These are phyloP conservation scores for Neoscytalidium dimidiatum DNA, from an alignment of 2,329 filamentous ascomycete genomes.

Conservation along the genomic window DNA sequence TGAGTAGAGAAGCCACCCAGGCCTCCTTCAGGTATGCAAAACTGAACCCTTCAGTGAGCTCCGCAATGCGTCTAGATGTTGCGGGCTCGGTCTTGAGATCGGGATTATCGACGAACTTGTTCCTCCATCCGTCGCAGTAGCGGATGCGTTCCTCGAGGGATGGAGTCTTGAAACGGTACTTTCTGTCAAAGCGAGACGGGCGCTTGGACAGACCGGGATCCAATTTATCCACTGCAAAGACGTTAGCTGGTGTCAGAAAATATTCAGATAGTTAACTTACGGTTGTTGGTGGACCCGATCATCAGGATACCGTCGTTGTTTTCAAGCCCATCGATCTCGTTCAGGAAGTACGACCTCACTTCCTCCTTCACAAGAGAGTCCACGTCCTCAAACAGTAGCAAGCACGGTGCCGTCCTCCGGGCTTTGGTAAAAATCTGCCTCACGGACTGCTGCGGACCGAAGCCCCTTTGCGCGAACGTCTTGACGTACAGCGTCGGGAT, in stretches of 20 bases:
- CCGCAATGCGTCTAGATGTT: slow-evolving; percentile 35
- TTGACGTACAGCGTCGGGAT: slow-evolving; percentile 61
- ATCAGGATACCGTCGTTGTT: slow-evolving; percentile 73
- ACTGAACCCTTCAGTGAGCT: slow-evolving; percentile 47
- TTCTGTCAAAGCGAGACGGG: slow-evolving; percentile 49
- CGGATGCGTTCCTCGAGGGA: slow-evolving; percentile 38
- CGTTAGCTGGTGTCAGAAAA: slow-evolving; percentile 19
- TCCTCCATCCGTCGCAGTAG: slow-evolving; percentile 49
- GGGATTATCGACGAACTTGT: slow-evolving; percentile 38
- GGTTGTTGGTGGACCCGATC: slow-evolving; percentile 64
- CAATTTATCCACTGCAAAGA: slow-evolving; percentile 38
- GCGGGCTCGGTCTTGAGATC: neutral
- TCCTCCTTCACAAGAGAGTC: slow-evolving; percentile 64
- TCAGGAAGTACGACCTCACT: slow-evolving; percentile 69
- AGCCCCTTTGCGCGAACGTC: slow-evolving; percentile 46
- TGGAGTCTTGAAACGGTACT: slow-evolving; percentile 49
- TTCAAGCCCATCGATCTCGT: slow-evolving; percentile 70
- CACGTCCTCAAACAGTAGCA: slow-evolving; percentile 72
- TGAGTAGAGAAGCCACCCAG: slow-evolving; percentile 43
- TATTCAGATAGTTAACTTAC: slow-evolving; percentile 30
- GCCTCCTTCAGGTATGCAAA: slow-evolving; percentile 51
- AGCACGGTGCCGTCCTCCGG: slow-evolving; percentile 64
- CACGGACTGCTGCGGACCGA: slow-evolving; percentile 57
- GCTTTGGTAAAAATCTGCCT: slow-evolving; percentile 51
- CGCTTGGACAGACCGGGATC: slow-evolving; percentile 62